Percentiles rank a stretch among this genome's conserved stretches.
Conservation (phyloP, 2,329 filamentous ascomycete genomes). For the Plectosphaerella cucumerina region DNA sequence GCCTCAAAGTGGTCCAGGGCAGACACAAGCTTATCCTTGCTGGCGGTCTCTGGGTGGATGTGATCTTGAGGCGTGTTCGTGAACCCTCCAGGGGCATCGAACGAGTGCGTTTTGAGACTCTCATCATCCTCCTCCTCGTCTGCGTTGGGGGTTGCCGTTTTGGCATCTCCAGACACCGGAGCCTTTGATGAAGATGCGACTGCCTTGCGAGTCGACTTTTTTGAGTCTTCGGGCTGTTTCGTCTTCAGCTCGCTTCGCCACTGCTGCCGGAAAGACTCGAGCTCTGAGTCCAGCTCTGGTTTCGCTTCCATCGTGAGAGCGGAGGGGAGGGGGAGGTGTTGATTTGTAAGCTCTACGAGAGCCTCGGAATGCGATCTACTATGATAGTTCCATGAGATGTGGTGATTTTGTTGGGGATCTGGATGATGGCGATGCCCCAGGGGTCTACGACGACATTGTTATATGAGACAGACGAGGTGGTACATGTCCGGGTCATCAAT, state of each 20-base stretch:
- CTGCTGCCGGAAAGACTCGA: slow-evolving; percentile 80
- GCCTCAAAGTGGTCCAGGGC: slow-evolving; percentile 91
- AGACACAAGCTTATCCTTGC: slow-evolving; percentile 54
- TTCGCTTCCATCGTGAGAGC: slow-evolving; percentile 5
- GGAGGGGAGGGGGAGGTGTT: not conserved
- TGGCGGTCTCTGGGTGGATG: slow-evolving; percentile 12
- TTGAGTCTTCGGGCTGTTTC: slow-evolving; percentile 20
- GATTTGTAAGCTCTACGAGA: not conserved
- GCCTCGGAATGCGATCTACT: not conserved
- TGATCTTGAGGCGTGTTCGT: not conserved
- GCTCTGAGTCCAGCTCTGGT: slow-evolving; percentile 56
- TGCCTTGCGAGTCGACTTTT: slow-evolving; percentile 11
- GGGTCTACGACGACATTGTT: no score
- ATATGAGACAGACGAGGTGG: no score
- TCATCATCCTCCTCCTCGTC: slow-evolving; percentile 18
- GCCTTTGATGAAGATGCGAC: slow-evolving; percentile 19
- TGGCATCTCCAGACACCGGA: slow-evolving; percentile 15
- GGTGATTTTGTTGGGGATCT: not conserved
- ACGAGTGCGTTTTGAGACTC: slow-evolving; percentile 24
- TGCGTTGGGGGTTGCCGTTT: slow-evolving; percentile 1
- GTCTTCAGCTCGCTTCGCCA: slow-evolving; percentile 77
- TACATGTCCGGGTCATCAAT: no score
- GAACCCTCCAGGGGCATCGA: slow-evolving; percentile 21
- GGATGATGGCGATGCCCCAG: no score
- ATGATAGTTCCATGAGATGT: not conserved